Conservation (phyloP, 1,284 basidiomycete species). For the Malassezia arunalokei region DNA sequence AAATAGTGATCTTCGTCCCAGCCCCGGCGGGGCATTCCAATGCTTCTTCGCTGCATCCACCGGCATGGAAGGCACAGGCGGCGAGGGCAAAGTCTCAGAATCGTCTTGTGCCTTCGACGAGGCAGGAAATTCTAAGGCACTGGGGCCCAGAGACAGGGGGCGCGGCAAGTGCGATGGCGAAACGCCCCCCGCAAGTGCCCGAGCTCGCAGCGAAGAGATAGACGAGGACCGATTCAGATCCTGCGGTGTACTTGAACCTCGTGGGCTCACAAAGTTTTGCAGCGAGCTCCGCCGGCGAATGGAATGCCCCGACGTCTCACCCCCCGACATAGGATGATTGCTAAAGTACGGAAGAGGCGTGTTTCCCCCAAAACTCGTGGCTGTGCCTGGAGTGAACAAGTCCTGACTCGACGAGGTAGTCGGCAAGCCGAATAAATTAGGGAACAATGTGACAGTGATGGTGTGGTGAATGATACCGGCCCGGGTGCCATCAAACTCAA, state of each 20-base stretch:
- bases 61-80: conserved; percentile 26
- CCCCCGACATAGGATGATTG: conserved; percentile 17
- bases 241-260: not conserved
- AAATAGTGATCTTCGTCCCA: conserved; percentile 33
- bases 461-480: conserved; percentile 47
- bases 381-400: not conserved
- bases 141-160: not conserved
- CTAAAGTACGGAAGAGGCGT: conserved; percentile 39
- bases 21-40: conserved; percentile 31
- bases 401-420: not conserved
- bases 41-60: conserved; percentile 33
- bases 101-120: not conserved
- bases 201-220: not conserved
- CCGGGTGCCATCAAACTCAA: conserved; percentile 44
- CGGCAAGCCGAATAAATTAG: conserved; percentile 28
- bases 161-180: not conserved
- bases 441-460: conserved; percentile 39
- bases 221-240: not conserved
- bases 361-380: conserved; percentile 14
- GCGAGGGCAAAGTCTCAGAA: not conserved
- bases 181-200: not conserved
- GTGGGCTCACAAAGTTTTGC: not conserved
- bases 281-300: not conserved
- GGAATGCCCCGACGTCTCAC: not conserved
- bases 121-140: not conserved